phyloP scores from a whole-genome alignment of 805 yeast species.

The Blastobotrys muscicola region DNA sequence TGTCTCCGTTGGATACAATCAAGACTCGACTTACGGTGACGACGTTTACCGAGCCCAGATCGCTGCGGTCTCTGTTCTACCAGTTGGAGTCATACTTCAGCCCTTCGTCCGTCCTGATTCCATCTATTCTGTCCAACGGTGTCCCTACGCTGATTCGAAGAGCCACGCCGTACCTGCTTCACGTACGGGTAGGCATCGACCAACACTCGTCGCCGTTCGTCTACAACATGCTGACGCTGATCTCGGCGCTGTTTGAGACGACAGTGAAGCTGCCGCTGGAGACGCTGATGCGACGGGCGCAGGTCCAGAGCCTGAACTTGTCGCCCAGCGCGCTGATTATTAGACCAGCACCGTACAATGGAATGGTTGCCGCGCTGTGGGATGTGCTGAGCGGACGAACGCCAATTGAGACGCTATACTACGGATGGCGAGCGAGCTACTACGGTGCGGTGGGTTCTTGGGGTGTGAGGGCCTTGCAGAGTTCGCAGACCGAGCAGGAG shows the following conservation, averaged over 20 bases:
- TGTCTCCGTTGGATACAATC: conserved; percentile 76
- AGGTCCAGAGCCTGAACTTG: conserved; percentile 46
- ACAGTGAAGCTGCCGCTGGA: conserved; percentile 79
- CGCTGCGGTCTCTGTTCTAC: conserved; percentile 60
- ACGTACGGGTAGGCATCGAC: conserved; percentile 55
- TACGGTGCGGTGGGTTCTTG: conserved; percentile 74
- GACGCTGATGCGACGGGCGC: conserved; percentile 76
- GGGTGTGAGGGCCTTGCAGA: conserved; percentile 37
- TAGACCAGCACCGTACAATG: conserved; percentile 45
- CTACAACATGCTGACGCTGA: conserved; percentile 49
- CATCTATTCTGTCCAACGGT: conserved; percentile 59
- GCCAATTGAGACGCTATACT: conserved; percentile 45
- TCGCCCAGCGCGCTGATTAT: conserved; percentile 39
- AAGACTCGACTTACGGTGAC: conserved; percentile 71
- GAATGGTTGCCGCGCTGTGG: conserved; percentile 46
- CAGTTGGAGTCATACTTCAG: conserved; percentile 40
- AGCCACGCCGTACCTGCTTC: conserved; percentile 56
- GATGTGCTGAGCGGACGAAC: conserved; percentile 36
- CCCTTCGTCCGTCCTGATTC: conserved; percentile 53
- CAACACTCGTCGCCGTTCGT: conserved; percentile 50
- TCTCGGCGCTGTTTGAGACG: conserved; percentile 57
- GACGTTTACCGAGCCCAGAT: conserved; percentile 44
- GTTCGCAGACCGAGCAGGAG: conserved; percentile 12
- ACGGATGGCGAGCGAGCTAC: conserved; percentile 89
- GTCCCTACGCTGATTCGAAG: conserved; percentile 51